Conservation (phyloP, 257 asterid species). For the Plantago major region DNA sequence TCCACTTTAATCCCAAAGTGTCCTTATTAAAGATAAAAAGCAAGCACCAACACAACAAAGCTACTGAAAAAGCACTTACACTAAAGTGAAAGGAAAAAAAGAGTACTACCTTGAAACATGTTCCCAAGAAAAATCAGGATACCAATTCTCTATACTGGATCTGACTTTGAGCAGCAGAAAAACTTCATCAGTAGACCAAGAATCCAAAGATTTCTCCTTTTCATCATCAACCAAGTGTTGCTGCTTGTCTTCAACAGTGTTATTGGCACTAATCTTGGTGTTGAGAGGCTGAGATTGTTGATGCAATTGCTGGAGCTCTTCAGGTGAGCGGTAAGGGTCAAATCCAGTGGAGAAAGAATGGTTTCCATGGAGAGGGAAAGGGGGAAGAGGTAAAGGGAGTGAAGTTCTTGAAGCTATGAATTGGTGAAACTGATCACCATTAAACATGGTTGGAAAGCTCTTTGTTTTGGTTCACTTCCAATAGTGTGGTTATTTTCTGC, state of each 20-base stretch:
- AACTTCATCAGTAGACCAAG: constrained; percentile 65
- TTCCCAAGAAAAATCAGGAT: constrained; percentile 74
- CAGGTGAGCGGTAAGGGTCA: constrained; percentile 33
- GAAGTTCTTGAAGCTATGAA: constrained; percentile 47
- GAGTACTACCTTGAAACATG: constrained; percentile 61
- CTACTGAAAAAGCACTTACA: background rate
- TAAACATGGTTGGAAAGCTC: constrained; percentile 40
- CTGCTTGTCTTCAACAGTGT: background rate
- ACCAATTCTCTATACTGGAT: constrained; percentile 69
- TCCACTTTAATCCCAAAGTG: constrained; percentile 2
- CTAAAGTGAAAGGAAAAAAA: background rate
- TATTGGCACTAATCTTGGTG: background rate
- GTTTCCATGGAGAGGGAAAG: constrained; percentile 39
- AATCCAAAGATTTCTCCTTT: constrained; percentile 27
- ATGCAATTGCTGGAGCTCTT: constrained; percentile 19
- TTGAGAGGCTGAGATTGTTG: background rate
- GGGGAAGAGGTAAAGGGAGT: constrained; percentile 26
- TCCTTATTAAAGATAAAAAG: background rate
- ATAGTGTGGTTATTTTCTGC: background rate
- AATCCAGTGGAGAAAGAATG: constrained; percentile 30
- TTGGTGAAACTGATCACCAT: constrained; percentile 57
- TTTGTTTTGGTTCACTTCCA: constrained; percentile 5
- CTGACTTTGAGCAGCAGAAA: constrained; percentile 56
- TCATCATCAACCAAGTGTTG: constrained; percentile 8
- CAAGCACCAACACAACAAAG: background rate